A percentile compares a stretch with the other conserved stretches of the same genome.
phyloP scores from a whole-genome alignment of 192 early-diverging fungal species.

The Linnemannia zychae region DNA sequence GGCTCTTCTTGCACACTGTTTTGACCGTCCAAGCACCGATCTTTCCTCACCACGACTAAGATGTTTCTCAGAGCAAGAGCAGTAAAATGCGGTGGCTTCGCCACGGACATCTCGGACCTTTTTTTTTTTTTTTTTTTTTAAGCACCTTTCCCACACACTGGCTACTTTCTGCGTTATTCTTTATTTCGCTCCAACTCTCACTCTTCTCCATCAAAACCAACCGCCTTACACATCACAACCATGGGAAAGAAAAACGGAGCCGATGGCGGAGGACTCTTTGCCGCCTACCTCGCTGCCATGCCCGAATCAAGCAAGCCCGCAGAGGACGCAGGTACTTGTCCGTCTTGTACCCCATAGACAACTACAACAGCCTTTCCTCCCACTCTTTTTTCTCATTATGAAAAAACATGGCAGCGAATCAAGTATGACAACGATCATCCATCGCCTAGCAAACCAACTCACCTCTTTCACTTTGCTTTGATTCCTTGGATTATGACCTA shows the following conservation, averaged over 20 bases:
- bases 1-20: no score
- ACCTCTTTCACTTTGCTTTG: not conserved
- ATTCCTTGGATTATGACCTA: not conserved
- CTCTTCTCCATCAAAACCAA: not conserved
- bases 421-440: not conserved
- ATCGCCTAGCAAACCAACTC: not conserved
- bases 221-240: not conserved
- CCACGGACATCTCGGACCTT: not conserved
- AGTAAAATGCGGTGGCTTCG: no score
- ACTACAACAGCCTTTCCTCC: not conserved
- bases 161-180: not conserved
- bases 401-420: no score
- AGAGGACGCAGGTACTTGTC: constrained; percentile 19
- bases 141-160: not conserved
- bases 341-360: not conserved
- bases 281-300: constrained; percentile 33
- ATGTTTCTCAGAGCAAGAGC: no score
- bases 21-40: no score
- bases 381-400: not conserved
- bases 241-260: constrained; percentile 49
- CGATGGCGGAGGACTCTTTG: constrained; percentile 33
- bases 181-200: not conserved
- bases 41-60: no score
- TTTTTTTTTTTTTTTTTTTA: not conserved
- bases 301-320: constrained; percentile 15